These are phyloP conservation scores for Calonectria henricotiae DNA, from an alignment of 2,329 filamentous ascomycete species.

Conservation along the genomic window DNA sequence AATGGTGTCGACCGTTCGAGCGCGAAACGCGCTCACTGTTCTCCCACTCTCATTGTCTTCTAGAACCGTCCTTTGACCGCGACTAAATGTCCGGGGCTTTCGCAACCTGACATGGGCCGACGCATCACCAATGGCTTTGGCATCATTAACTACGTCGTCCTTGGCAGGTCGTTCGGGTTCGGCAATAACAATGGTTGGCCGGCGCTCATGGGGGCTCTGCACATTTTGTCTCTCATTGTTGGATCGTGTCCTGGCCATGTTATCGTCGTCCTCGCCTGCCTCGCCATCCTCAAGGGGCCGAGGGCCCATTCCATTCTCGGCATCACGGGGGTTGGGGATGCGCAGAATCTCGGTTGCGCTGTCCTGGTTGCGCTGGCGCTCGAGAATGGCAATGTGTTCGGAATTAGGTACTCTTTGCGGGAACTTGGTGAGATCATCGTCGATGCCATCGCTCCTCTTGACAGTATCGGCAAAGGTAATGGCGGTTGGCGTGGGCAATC, in stretches of 20 bases:
- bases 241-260: constrained; percentile 49
- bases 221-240: constrained; percentile 51
- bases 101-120: constrained; percentile 63
- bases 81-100: constrained; percentile 61
- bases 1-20: constrained; percentile 74
- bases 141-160: constrained; percentile 62
- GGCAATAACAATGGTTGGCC: constrained; percentile 77
- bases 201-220: constrained; percentile 57
- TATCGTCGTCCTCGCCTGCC: constrained; percentile 58
- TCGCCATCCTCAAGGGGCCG: constrained; percentile 65
- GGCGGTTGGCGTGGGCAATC: constrained; percentile 49
- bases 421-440: constrained; percentile 65
- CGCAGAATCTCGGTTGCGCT: constrained; percentile 77
- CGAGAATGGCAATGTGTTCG: constrained; percentile 89
- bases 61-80: constrained; percentile 60
- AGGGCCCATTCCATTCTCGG: constrained; percentile 85
- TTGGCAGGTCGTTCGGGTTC: constrained; percentile 68
- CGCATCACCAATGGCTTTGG: constrained; percentile 60
- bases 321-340: constrained; percentile 93
- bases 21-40: constrained; percentile 52
- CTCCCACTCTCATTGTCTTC: constrained; percentile 56
- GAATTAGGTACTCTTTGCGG: constrained; percentile 74
- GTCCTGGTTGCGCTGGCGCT: constrained; percentile 85
- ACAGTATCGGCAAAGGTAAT: constrained; percentile 82
- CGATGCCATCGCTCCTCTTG: constrained; percentile 71